A percentile compares a stretch with the other conserved stretches of the same genome.
These are phyloP conservation scores for Luzula sylvatica DNA, from an alignment of 176 grass and related monocot species.

Conservation along the genomic window DNA sequence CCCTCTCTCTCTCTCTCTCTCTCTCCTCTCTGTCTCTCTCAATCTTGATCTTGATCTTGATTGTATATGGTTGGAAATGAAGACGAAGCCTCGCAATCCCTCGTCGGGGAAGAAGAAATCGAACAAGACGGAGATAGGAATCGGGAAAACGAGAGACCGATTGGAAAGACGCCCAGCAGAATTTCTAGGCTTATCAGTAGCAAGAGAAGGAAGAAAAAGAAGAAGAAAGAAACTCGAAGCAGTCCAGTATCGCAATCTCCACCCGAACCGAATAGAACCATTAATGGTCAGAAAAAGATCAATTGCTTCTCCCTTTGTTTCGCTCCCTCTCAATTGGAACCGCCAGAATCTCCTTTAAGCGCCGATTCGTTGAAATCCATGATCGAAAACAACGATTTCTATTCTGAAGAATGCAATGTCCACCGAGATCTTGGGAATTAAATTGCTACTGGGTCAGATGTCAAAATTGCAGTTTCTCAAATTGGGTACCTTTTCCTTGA, in stretches of 20 bases:
- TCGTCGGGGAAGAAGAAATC: background rate
- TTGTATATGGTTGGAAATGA: slow-evolving; percentile 11
- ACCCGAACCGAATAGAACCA: no score
- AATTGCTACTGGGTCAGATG: background rate
- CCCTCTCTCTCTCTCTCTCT: background rate
- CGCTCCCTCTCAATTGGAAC: background rate
- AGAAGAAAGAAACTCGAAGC: background rate
- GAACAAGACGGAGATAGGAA: background rate
- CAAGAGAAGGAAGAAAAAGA: slow-evolving; percentile 16
- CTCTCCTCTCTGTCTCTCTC: background rate
- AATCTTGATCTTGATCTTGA: background rate
- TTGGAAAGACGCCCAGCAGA: background rate
- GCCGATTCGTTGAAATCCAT: background rate
- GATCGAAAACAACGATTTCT: slow-evolving; percentile 20
- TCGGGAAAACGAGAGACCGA: background rate
- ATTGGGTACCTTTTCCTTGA: background rate
- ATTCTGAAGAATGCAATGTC: slow-evolving; percentile 15
- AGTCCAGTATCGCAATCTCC: background rate
- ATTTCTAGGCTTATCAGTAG: slow-evolving; percentile 2
- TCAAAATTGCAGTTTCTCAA: background rate
- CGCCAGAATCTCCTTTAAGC: slow-evolving; percentile 7
- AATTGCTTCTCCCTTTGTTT: slow-evolving; percentile 3
- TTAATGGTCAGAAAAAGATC: background rate
- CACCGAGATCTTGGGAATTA: background rate
- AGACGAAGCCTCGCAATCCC: slow-evolving; percentile 6